Percentiles rank a stretch among this genome's conserved stretches.
Conservation (phyloP, 805 yeast species). For the Candida wancherniae region DNA sequence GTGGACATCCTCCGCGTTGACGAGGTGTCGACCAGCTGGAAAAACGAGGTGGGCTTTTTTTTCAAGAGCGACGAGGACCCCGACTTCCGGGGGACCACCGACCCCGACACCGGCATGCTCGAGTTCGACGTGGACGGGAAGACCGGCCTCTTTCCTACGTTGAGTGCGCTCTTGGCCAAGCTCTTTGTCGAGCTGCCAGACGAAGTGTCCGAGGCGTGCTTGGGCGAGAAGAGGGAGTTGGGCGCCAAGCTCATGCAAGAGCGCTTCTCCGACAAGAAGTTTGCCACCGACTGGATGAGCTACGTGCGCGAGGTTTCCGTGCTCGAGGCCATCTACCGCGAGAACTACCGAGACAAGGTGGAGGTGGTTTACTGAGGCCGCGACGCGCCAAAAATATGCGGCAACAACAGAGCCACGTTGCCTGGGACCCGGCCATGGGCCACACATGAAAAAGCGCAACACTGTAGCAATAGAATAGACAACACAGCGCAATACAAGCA, state of each 20-base stretch:
- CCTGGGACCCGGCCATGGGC: too few relatives aligned
- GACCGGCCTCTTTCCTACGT: slow-evolving; percentile 34
- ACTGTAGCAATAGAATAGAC: too few relatives aligned
- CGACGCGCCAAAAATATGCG: slow-evolving; percentile 1
- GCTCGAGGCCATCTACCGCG: slow-evolving; percentile 26
- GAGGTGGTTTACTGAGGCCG: slow-evolving; percentile 24
- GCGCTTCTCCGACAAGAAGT: slow-evolving; percentile 59
- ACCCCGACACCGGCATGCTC: slow-evolving; percentile 9
- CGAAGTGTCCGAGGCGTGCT: slow-evolving; percentile 25
- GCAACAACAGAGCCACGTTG: too few relatives aligned
- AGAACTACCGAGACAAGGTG: slow-evolving; percentile 21
- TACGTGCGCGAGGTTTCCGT: slow-evolving; percentile 16
- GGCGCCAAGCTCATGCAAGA: slow-evolving; percentile 43
- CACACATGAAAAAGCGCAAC: too few relatives aligned
- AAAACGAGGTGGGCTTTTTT: slow-evolving; percentile 68
- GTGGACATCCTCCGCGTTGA: slow-evolving; percentile 67
- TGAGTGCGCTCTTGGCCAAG: slow-evolving; percentile 45
- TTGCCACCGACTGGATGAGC: slow-evolving; percentile 50
- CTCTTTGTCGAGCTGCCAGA: slow-evolving; percentile 35
- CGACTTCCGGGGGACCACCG: slow-evolving; percentile 39
- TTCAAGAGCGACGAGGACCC: slow-evolving; percentile 72
- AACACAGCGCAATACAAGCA: too few relatives aligned
- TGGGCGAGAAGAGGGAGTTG: slow-evolving; percentile 38
- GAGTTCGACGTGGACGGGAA: slow-evolving; percentile 6
- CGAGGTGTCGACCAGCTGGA: slow-evolving; percentile 17